Evolutionary conservation across 129 eudicot genomes (phyloP), one percentile per base, ranked within the genome.

Genomic region (Centrapalus pauciflorus): DNA sequence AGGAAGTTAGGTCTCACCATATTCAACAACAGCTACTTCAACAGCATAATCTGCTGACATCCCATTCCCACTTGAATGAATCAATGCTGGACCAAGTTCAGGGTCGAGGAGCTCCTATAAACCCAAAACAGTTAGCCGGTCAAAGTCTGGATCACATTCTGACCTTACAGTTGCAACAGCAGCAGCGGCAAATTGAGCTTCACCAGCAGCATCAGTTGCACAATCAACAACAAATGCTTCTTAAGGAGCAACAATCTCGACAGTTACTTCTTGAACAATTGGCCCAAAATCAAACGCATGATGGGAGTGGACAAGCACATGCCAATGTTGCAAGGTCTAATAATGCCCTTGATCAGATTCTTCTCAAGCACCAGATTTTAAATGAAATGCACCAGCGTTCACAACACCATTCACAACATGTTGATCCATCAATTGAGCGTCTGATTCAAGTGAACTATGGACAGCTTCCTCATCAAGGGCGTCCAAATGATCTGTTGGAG

Each of bases 161-260:
- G 85, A 95, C 96, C 29, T 82, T 81, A 60, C 92, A 83, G 86
- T 74, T 83, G 76, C 96, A 82, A 45, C 95, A 81, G 33, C 98
- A 46, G 19, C 74, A 70, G 41, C 75, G 75, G 68, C 89, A 82
- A 54, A 81, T 73, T 40, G 83, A 82, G 67, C 92, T 77, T 57
- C 93, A 80, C 8, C 89, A 79, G 3, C 73, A 38, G 67, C 61
- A 56, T 32, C 80, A 30, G 38, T 51, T 65, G 40, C 78, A 72
- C 32, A 80, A 70, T 52, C 84, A 80, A 38, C 96, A 88, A 37
- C 94, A 87, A 60, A 79, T 92, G 79, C 58, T 82, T 5, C 60
- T 93, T 76, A 87, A 88, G 80, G 98, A 93, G 57, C 96, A 83
- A 67, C 90, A 91, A 76, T 75, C 95, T 33, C 76, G 89, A 14